Conservation (phyloP, 805 yeast species). For the Hanseniaspora vineae region DNA sequence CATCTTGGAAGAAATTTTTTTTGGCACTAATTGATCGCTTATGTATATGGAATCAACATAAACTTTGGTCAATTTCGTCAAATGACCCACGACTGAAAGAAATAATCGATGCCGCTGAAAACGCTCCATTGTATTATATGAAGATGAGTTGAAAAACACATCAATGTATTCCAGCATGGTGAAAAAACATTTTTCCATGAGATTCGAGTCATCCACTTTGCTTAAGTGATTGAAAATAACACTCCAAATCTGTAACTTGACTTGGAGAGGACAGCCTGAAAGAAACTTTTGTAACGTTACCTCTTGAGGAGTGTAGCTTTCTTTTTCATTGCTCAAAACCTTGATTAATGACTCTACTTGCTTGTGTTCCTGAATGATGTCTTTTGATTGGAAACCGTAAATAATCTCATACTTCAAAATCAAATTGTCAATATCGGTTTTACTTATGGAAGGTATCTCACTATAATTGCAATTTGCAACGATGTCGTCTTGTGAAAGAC, state of each 20-base stretch:
- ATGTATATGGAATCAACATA: not conserved
- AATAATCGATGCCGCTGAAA: conserved; percentile 30
- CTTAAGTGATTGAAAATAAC: conserved; percentile 47
- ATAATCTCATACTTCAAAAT: not conserved
- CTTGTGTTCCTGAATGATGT: not conserved
- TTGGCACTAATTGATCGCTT: not conserved
- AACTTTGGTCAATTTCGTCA: not conserved
- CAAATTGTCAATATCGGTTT: not conserved
- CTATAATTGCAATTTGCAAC: not conserved
- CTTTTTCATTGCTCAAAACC: not conserved
- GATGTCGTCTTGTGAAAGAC: not conserved
- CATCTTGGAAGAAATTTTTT: conserved; percentile 5
- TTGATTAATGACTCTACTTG: conserved; percentile 1
- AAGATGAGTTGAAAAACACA: conserved; percentile 21
- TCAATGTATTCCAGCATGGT: conserved; percentile 35
- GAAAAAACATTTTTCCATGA: conserved; percentile 38
- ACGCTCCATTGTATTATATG: conserved; percentile 13
- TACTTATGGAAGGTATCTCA: not conserved
- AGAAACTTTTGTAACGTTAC: conserved; percentile 51
- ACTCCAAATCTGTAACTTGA: conserved; percentile 66
- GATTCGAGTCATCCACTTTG: conserved; percentile 14
- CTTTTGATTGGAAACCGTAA: not conserved
- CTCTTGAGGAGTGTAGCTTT: conserved; percentile 22
- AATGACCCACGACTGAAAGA: conserved; percentile 20
- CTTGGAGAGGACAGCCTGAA: conserved; percentile 45